Evolutionary conservation across 164 flowering plant species (phyloP), one percentile per base, ranked within the genome.

Genomic region (Aristolochia californica): DNA sequence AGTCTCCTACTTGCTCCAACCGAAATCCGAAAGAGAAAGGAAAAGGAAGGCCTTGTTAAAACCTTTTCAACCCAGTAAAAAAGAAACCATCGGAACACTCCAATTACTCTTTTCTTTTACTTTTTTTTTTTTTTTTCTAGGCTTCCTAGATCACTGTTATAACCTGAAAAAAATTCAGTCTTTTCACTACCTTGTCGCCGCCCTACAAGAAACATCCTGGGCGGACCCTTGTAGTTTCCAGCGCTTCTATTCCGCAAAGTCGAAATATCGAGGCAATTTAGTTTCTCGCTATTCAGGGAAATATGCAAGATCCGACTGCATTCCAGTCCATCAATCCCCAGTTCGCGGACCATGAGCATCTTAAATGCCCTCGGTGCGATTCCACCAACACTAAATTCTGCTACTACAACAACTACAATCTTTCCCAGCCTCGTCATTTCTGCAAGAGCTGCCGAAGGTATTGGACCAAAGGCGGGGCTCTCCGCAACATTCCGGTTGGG

Each of bases 401-500:
- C 55, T 72, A 72, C 57, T 72, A 72, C 69, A 72, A 72, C 72
- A 72, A 72, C 64, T 72, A 72, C 62, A 72, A 72, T 55, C 67
- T 72, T 43, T 72, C 75, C n/a, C 75, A 72, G 48, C 75, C 75
- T 16, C 72, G 75, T 64, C 69, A 72, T 51, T 72, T 65, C 65
- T 72, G 72, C 72, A 72, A 72, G 59, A 68, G 65, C 52, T 72
- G 75, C 53, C 48, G 72, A 12, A 63, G 72, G 4, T 72, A 72
- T 27, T 72, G 75, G 75, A 72, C 75, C 47, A 72, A 72, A 62
- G 75, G 75, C 1, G 75, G 75, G 20, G 68, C 86, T 13, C 76
- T 88, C 4, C 59, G 96, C 12, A 88, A 88, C 79, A 82, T 88
- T 64, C 96, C 96, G 0, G 81, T 88, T 14, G 95, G 95, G n/a